phyloP scores from a whole-genome alignment of 2,329 filamentous ascomycete species.

The Botrytis paeoniae region DNA sequence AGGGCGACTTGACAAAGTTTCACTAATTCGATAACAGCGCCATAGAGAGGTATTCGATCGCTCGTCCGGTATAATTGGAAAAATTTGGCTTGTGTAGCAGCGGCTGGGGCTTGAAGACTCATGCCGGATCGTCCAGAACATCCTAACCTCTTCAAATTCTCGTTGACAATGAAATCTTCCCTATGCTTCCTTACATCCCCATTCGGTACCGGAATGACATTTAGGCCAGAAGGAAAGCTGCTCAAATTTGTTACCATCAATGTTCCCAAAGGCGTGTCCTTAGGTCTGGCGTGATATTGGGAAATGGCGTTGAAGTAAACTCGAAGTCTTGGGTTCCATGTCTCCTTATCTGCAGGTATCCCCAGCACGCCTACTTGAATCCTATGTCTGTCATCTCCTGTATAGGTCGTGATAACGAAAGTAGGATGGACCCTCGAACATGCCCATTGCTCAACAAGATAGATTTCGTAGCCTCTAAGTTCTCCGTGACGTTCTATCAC shows the following conservation, averaged over 20 bases:
- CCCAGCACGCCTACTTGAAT: slow-evolving; percentile 78
- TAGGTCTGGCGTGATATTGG: slow-evolving; percentile 79
- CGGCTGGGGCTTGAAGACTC: slow-evolving; percentile 72
- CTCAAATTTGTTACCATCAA: slow-evolving; percentile 94
- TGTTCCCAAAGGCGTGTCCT: slow-evolving; percentile 77
- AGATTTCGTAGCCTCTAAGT: slow-evolving; percentile 84
- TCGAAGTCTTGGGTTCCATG: slow-evolving; percentile 76
- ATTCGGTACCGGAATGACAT: slow-evolving; percentile 84
- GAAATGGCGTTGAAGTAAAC: slow-evolving; percentile 84
- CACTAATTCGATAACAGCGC: slow-evolving; percentile 81
- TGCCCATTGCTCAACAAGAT: slow-evolving; percentile 96
- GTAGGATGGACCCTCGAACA: slow-evolving; percentile 89
- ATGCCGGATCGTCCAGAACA: slow-evolving; percentile 88
- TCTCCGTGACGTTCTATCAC: slow-evolving; percentile 69
- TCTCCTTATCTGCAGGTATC: slow-evolving; percentile 73
- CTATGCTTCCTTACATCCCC: slow-evolving; percentile 80
- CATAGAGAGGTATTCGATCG: slow-evolving; percentile 74
- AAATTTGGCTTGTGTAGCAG: slow-evolving; percentile 86
- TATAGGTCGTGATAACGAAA: slow-evolving; percentile 88
- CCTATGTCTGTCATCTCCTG: slow-evolving; percentile 75
- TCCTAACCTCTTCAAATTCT: slow-evolving; percentile 85
- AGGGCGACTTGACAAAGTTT: slow-evolving; percentile 89
- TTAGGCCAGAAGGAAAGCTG: slow-evolving; percentile 86
- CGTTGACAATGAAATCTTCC: slow-evolving; percentile 87
- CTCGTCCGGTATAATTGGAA: slow-evolving; percentile 84